Base-by-base conservation (phyloP, 352 stramenopile genomes). In the Pythium dissotocum region DNA sequence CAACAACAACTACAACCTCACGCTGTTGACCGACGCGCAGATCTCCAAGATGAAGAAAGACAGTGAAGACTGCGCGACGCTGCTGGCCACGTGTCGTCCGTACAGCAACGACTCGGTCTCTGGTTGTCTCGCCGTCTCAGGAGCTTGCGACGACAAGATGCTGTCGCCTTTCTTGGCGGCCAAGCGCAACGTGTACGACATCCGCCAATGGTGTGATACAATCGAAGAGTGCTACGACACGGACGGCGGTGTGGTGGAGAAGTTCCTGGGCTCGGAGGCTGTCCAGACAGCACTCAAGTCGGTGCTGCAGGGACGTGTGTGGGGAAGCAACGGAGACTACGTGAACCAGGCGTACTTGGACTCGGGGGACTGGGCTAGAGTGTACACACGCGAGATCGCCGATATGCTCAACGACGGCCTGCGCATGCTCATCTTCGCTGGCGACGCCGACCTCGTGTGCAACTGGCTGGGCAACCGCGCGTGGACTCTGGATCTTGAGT, bases 391-490 rank as follows among this genome's bases (percentile, higher is more conserved):
- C n/a, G 78, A 86, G 28, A 54, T 97, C 33, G 72, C 75, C 6
- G 82, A 92, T 26, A 67, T 98, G 61, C 75, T 98, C 16, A 63
- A 77, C 26, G 62, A 71, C 30, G 62, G 48, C 13, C 38, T 80
- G 6, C 74, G 55, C 18, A 32, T 58, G 24, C 21, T 58, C 52
- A 58, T 58, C 52, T 58, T 40, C 13, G 52, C 28, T 1, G 52
- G 52, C 28, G 52, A 58, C 52, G 52, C 87, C 26, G 95, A 98
- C 71, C 97, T 98, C 64, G 93, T 98, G 58, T 98, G 92, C 78
- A 99, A 99, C 70, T 99, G 97, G 82, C 67, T 98, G 35, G 97
- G 96, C 24, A 98, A 98, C 70, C 62, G 95, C 54, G 95, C 94
- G 1, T 99, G 94, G 95, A 98, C 91, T 0, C 67, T 85, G 1